phyloP scores from a whole-genome alignment of 176 grass and related monocot genomes.

The Oryza longistaminata region DNA sequence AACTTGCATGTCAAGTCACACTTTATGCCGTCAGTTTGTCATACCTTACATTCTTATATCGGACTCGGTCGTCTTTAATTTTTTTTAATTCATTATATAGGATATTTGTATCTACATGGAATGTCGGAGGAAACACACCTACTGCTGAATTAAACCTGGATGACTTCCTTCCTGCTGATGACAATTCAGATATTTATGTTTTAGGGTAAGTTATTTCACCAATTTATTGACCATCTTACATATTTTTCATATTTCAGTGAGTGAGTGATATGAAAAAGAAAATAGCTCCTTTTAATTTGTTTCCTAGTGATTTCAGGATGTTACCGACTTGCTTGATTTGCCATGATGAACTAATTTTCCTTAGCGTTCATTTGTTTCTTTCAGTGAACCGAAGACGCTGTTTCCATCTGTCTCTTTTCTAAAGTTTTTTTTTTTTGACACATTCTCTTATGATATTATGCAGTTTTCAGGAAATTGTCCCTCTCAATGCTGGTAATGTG shows the following conservation, averaged over 20 bases:
- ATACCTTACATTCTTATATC: background rate
- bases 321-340: constrained; percentile 19
- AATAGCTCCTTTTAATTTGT: background rate
- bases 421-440: background rate
- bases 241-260: background rate
- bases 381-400: background rate
- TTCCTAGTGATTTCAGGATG: background rate
- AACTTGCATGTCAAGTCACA: constrained; percentile 31
- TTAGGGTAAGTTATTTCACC: constrained; percentile 69
- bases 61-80: constrained; percentile 21
- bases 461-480: constrained; percentile 99
- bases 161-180: constrained; percentile 78
- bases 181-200: constrained; percentile 88
- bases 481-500: constrained; percentile 91
- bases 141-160: constrained; percentile 63
- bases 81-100: constrained; percentile 44
- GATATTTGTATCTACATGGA: constrained; percentile 96
- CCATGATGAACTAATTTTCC: background rate
- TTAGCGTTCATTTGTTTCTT: background rate
- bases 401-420: background rate
- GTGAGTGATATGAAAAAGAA: background rate
- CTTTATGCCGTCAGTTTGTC: background rate
- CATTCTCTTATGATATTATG: constrained; percentile 27
- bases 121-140: constrained; percentile 85
- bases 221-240: background rate